phyloP scores from a whole-genome alignment of 1,284 basidiomycete genomes.

The Cutaneotrichosporon sp. region DNA sequence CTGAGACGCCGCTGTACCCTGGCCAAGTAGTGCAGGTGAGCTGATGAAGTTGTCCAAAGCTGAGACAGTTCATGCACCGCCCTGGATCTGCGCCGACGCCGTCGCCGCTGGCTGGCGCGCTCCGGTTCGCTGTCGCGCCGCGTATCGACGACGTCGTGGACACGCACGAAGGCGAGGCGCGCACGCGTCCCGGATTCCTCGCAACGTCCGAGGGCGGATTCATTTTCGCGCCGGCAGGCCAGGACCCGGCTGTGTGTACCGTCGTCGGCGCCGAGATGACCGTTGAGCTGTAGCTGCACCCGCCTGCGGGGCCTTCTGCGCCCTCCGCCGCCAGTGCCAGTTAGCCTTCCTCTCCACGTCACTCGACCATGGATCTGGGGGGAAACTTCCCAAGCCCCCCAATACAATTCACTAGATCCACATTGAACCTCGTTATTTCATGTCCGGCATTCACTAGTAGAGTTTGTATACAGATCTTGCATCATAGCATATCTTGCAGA shows the following conservation, averaged over 20 bases:
- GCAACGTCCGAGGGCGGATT: slow-evolving; percentile 14
- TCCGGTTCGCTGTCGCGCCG: slow-evolving; percentile 10
- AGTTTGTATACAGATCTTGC: slow-evolving; percentile 1
- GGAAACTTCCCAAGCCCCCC: too few relatives aligned
- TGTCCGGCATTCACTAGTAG: background rate
- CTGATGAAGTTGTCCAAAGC: slow-evolving; percentile 4
- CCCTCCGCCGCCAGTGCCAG: too few relatives aligned
- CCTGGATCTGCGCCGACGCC: background rate
- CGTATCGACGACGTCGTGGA: slow-evolving; percentile 6
- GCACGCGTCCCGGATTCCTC: slow-evolving; percentile 9
- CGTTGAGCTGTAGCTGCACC: background rate
- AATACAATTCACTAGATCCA: too few relatives aligned
- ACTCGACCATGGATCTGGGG: too few relatives aligned
- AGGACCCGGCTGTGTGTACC: slow-evolving; percentile 3
- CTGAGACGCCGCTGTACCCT: slow-evolving; percentile 55
- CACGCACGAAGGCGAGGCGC: background rate
- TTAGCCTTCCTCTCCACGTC: too few relatives aligned
- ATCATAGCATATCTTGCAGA: too few relatives aligned
- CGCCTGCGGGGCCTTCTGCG: too few relatives aligned
- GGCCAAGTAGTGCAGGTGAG: slow-evolving; percentile 62
- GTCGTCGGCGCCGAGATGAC: slow-evolving; percentile 9
- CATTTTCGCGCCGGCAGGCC: background rate
- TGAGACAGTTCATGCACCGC: slow-evolving; percentile 18
- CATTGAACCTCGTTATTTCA: background rate
- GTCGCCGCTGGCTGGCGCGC: background rate